These are phyloP conservation scores for Boeremia lycopersici DNA, from an alignment of 2,329 filamentous ascomycete genomes.

Conservation along the genomic window DNA sequence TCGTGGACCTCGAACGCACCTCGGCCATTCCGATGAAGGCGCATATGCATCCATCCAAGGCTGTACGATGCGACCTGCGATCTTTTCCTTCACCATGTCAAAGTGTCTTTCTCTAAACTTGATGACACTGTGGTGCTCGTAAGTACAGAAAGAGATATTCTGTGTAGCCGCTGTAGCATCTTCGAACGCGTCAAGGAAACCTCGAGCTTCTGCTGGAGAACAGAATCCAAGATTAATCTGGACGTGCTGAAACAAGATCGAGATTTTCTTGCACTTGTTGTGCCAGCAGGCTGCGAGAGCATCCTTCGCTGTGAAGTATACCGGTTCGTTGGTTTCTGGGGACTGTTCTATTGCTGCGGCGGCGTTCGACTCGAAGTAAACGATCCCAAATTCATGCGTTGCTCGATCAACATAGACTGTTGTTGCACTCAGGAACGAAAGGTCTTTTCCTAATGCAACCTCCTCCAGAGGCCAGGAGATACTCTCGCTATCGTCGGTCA, in stretches of 20 bases:
- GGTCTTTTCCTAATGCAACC: constrained; percentile 16
- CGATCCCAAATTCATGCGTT: constrained; percentile 25
- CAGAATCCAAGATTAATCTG: constrained; percentile 28
- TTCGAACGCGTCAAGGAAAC: constrained; percentile 19
- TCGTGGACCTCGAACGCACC: constrained; percentile 3
- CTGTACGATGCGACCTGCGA: neutral
- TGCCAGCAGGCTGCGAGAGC: constrained; percentile 21
- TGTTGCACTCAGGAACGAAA: constrained; percentile 1
- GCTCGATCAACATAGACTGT: constrained; percentile 21
- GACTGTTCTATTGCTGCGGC: neutral
- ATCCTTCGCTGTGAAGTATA: constrained; percentile 22
- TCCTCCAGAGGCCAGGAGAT: constrained; percentile 18
- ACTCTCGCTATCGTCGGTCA: neutral
- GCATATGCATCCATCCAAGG: neutral
- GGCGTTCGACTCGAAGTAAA: neutral
- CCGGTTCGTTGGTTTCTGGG: constrained; percentile 17
- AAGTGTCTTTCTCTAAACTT: neutral
- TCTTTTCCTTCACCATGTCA: neutral
- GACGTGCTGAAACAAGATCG: constrained; percentile 16
- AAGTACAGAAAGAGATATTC: constrained; percentile 19
- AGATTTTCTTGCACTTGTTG: constrained; percentile 22
- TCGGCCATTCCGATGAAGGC: constrained; percentile 14
- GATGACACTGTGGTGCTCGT: neutral
- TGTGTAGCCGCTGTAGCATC: constrained; percentile 10
- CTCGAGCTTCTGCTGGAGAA: neutral